These are phyloP conservation scores for Cinnamomum chago DNA, from an alignment of 164 flowering plant genomes.

Conservation along the genomic window DNA sequence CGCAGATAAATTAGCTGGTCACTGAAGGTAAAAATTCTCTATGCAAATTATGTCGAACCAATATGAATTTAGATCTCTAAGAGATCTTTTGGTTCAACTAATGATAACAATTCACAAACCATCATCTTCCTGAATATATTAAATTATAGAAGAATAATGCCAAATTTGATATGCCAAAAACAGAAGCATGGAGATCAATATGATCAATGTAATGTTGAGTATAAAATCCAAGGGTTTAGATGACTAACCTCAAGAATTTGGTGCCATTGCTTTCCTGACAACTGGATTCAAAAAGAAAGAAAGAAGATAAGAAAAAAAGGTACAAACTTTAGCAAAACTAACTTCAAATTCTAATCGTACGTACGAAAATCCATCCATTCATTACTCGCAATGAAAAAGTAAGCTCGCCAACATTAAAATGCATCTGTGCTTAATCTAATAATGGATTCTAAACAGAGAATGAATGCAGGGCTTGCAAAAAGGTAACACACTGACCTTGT, in stretches of 20 bases:
- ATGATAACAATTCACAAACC: background rate
- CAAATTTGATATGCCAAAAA: background rate
- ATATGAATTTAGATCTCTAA: conserved; percentile 1
- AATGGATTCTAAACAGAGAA: background rate
- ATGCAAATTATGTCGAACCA: conserved; percentile 3
- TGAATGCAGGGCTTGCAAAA: background rate
- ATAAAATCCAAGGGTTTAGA: background rate
- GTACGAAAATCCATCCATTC: no score
- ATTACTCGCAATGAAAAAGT: background rate
- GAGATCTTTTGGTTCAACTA: background rate
- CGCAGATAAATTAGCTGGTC: background rate
- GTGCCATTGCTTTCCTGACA: conserved; percentile 69
- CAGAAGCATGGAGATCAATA: background rate
- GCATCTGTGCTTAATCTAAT: background rate
- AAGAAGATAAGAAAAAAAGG: background rate
- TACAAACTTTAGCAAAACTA: background rate
- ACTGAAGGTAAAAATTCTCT: conserved; percentile 3
- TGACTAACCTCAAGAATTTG: conserved; percentile 87
- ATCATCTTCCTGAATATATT: background rate
- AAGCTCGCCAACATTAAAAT: background rate
- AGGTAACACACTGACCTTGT: conserved; percentile 55
- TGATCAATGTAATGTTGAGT: background rate
- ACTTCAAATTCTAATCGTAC: background rate
- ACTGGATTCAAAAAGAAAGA: conserved; percentile 12
- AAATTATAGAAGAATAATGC: background rate